Conservation (phyloP, 805 yeast species). For the Saccharomycopsis synnaedendra region DNA sequence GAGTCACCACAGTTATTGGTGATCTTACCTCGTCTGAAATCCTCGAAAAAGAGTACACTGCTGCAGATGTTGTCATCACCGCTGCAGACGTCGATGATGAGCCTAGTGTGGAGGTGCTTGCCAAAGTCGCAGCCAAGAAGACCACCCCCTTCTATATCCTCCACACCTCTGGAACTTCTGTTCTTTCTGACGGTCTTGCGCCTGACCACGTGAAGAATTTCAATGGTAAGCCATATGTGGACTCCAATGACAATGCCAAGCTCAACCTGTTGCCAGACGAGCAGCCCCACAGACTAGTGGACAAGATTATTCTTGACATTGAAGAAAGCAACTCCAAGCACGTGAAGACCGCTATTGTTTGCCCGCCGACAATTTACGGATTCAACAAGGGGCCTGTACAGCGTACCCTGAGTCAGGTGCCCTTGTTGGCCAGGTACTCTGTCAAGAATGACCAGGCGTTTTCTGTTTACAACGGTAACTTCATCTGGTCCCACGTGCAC, state of each 20-base stretch:
- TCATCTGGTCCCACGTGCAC: slow-evolving; percentile 28
- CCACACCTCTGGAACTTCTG: slow-evolving; percentile 28
- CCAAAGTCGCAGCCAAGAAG: slow-evolving; percentile 18
- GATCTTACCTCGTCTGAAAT: slow-evolving; percentile 18
- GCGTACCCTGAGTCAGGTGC: slow-evolving; percentile 23
- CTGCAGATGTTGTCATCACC: slow-evolving; percentile 24
- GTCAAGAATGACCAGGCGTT: slow-evolving; percentile 19
- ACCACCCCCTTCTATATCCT: slow-evolving; percentile 21
- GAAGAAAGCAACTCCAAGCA: slow-evolving; percentile 22
- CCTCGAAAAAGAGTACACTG: slow-evolving; percentile 17
- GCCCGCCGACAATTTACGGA: slow-evolving; percentile 28
- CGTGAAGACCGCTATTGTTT: slow-evolving; percentile 23
- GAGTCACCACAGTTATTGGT: slow-evolving; percentile 21
- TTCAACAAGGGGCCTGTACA: slow-evolving; percentile 24
- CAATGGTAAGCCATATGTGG: slow-evolving; percentile 20
- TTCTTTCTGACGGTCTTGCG: slow-evolving; percentile 17
- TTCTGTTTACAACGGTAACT: slow-evolving; percentile 23
- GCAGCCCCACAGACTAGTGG: slow-evolving; percentile 27
- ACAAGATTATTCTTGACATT: slow-evolving; percentile 22
- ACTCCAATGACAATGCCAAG: slow-evolving; percentile 20
- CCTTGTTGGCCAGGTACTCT: slow-evolving; percentile 19
- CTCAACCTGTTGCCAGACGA: slow-evolving; percentile 20
- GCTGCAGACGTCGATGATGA: slow-evolving; percentile 24
- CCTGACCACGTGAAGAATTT: slow-evolving; percentile 17
- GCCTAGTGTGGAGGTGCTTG: slow-evolving; percentile 19